Conservation (phyloP, 1,284 basidiomycete species). For the Pascua sp. region DNA sequence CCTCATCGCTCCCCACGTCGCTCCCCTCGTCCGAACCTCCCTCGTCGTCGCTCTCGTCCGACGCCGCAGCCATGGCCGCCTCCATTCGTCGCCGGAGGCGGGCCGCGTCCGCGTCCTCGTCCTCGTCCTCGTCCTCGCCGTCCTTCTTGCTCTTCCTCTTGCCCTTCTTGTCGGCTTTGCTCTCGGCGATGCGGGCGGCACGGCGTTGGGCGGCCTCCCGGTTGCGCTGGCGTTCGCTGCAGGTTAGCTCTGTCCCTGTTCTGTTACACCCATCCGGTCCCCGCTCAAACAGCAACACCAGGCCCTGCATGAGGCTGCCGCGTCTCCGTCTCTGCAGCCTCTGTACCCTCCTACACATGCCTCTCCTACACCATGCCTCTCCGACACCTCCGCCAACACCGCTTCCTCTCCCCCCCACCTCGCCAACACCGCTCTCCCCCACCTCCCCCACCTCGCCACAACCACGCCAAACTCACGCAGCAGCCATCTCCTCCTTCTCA, state of each 20-base stretch:
- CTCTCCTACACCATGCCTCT: no score
- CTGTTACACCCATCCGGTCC: no score
- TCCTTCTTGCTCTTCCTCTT: slow-evolving; percentile 11
- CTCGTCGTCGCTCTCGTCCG: neutral
- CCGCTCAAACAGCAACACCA: no score
- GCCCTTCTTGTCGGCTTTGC: slow-evolving; percentile 16
- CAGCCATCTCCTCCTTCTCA: slow-evolving; percentile 6
- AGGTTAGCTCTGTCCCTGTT: neutral
- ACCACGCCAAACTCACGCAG: slow-evolving; percentile 18
- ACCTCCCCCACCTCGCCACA: no score
- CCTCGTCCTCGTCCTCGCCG: slow-evolving; percentile 17
- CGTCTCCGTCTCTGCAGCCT: no score
- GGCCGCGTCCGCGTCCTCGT: slow-evolving; percentile 20
- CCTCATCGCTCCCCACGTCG: slow-evolving; percentile 33
- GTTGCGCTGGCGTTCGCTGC: slow-evolving; percentile 5
- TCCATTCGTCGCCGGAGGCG: slow-evolving; percentile 24
- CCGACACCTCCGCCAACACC: no score
- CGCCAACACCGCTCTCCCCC: no score
- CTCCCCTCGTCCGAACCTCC: slow-evolving; percentile 15
- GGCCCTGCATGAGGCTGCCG: no score
- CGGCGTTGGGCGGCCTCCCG: slow-evolving; percentile 22
- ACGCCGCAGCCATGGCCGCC: slow-evolving; percentile 15
- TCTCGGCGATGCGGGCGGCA: slow-evolving; percentile 22
- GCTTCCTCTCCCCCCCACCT: no score
- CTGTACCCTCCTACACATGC: no score